Evolutionary conservation across 2,329 filamentous ascomycete genomes (phyloP), one percentile per base, ranked within the genome.

Genomic region (Xylaria sp.): DNA sequence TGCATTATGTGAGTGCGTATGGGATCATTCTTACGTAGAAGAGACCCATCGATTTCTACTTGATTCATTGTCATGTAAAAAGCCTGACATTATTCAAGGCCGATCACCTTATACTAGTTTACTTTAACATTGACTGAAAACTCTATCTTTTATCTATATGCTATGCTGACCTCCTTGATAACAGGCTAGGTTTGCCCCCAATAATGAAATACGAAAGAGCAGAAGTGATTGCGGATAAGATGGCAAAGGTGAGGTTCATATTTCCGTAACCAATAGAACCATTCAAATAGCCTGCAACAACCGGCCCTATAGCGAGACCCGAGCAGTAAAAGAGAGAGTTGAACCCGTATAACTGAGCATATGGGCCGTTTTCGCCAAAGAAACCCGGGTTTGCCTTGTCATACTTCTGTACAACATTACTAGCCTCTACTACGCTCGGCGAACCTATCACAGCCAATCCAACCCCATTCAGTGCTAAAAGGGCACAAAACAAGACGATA

Each of bases 341-440:
- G 67, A 91, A 80, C 2, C 87, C 88, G 75, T 91, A 92, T 0
- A 91, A 81, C 77, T 91, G 90, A 1, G 88, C 89, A 74, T 90
- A 90, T 0, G 89, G 88, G 0, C 86, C 86, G 4, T 85, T 81
- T 0, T 81, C 78, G 0, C 87, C 86, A 71, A 90, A 90, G 60
- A 87, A 80, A 0, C 82, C 83, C 0, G 81, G 81, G 65, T 90
- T 90, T 0, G 83, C 84, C 54, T 83, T 80, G 68, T 87, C 83
- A 72, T 87, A 90, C 50, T 81, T 83, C 69, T 87, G 83, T 1
- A 90, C 82, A 0, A 90, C 81, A 12, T 81, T 79, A 5, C 86
- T 86, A 1, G 86, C 82, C 75, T 90, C 88, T 21, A 90, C 87
- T 9, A 90, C 82, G 10, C 82, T 82, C 0, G 86, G 84, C 2